These are phyloP conservation scores for Ceratobasidium sp. DNA, from an alignment of 1,284 basidiomycete species.

Conservation along the genomic window DNA sequence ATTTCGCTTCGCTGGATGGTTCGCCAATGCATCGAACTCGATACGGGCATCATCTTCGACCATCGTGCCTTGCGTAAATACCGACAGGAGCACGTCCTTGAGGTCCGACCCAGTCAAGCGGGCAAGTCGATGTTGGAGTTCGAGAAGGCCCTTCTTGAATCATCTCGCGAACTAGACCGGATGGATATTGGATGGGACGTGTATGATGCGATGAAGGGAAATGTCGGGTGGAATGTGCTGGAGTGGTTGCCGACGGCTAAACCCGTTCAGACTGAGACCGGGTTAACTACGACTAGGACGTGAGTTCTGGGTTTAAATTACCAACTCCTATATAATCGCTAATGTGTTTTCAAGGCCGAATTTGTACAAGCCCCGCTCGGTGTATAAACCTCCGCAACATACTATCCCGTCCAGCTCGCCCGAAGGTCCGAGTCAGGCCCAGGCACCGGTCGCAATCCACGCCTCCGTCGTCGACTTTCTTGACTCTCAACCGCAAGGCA, in stretches of 20 bases:
- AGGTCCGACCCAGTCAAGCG: neutral
- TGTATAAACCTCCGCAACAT: neutral
- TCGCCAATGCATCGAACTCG: neutral
- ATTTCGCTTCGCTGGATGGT: conserved; percentile 46
- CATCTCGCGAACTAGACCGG: neutral
- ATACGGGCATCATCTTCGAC: conserved; percentile 27
- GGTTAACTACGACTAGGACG: neutral
- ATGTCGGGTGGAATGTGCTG: conserved; percentile 1
- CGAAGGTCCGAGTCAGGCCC: no score
- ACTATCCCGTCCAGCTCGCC: no score
- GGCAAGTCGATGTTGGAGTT: neutral
- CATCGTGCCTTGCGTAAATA: neutral
- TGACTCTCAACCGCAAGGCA: neutral
- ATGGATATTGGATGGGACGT: neutral
- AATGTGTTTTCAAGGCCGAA: neutral
- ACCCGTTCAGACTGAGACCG: neutral
- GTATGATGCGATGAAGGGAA: neutral
- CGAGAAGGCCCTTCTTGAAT: neutral
- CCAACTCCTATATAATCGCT: neutral
- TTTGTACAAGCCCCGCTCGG: conserved; percentile 4
- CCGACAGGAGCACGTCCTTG: neutral
- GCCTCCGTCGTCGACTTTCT: conserved; percentile 13
- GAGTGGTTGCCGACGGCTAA: neutral
- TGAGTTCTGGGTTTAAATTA: neutral
- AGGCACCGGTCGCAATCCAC: neutral